Evolutionary conservation across 2,329 filamentous ascomycete species (phyloP), one percentile per base, ranked within the genome.

Genomic region (Tolypocladium endophyticum): DNA sequence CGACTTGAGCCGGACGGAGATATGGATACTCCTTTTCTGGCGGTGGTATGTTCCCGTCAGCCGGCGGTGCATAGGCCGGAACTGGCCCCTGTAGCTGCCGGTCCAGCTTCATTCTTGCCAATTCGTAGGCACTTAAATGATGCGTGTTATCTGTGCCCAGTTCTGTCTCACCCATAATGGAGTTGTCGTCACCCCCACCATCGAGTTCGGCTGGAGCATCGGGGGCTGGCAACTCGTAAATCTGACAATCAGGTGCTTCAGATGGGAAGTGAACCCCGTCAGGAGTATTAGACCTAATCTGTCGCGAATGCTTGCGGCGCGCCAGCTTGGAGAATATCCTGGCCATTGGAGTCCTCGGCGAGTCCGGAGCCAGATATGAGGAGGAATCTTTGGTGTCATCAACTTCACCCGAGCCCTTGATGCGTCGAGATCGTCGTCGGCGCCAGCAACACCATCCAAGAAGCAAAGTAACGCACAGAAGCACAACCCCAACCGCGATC

Each of bases 141-240:
- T 74, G 70, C 0, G 73, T 71, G 38, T 74, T 73, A 30, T 76
- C 73, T 0, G 73, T 75, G 1, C 74, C 74, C 7, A 79, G 63
- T 45, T 78, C 74, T 0, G 74, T 75, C 1, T 76, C 75, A 16
- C 72, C 73, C 18, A 74, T 68, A 52, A 71, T 67, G 6, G 71
- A 76, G 55, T 68, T 67, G 12, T 69, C 71, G 55, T 77, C 72
- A 14, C 70, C 55, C 12, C 73, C 58, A 20, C 71, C 77, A 52
- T 82, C 79, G 50, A 84, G 71, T 65, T 84, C 82, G 6, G 74
- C 77, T 0, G 80, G 80, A 2, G 72, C 70, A 0, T 72, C 63
- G 0, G 76, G 76, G 6, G 74, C 80, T 1, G 81, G 74, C 66
- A 84, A 67, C 64, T 84, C 81, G 60, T 81, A 82, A 3, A 81